These are phyloP conservation scores for Skeletonema marinoi DNA, from an alignment of 108 stramenopile species.

Conservation along the genomic window DNA sequence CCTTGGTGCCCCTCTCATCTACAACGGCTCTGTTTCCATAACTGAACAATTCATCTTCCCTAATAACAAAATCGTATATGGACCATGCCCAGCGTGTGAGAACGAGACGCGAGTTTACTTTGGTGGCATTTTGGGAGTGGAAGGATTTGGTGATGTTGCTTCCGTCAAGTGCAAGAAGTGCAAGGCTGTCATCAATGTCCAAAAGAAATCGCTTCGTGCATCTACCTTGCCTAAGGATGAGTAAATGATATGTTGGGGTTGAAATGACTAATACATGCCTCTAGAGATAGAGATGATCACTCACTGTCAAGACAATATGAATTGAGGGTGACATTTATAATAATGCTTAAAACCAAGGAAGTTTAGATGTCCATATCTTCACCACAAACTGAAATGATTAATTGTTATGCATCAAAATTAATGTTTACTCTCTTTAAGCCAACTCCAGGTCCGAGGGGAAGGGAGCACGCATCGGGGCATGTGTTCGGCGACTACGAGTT, in stretches of 20 bases:
- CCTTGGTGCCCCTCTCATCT: slow-evolving; percentile 79
- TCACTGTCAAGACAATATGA: neutral
- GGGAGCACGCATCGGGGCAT: slow-evolving; percentile 43
- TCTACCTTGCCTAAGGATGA: slow-evolving; percentile 78
- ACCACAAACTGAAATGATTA: neutral
- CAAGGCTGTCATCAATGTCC: slow-evolving; percentile 83
- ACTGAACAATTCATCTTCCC: slow-evolving; percentile 80
- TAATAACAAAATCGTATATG: slow-evolving; percentile 81
- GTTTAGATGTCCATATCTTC: neutral
- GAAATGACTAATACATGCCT: neutral
- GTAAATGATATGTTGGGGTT: neutral
- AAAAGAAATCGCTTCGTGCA: slow-evolving; percentile 81
- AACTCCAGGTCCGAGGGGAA: slow-evolving; percentile 46
- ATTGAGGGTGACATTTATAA: neutral
- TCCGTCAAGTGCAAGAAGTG: slow-evolving; percentile 86
- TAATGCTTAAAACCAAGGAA: neutral
- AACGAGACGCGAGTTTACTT: slow-evolving; percentile 88
- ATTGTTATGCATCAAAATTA: neutral
- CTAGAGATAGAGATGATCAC: neutral
- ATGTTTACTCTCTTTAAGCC: slow-evolving; percentile 5
- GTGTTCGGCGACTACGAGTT: slow-evolving; percentile 18
- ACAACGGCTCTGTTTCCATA: slow-evolving; percentile 55
- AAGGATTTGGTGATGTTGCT: slow-evolving; percentile 82
- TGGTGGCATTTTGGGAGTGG: slow-evolving; percentile 91
- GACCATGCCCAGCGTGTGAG: slow-evolving; percentile 94